Percentiles rank a stretch among this genome's conserved stretches.
Conservation (phyloP, 148 eudicot species). For the Euryodendron excelsum region DNA sequence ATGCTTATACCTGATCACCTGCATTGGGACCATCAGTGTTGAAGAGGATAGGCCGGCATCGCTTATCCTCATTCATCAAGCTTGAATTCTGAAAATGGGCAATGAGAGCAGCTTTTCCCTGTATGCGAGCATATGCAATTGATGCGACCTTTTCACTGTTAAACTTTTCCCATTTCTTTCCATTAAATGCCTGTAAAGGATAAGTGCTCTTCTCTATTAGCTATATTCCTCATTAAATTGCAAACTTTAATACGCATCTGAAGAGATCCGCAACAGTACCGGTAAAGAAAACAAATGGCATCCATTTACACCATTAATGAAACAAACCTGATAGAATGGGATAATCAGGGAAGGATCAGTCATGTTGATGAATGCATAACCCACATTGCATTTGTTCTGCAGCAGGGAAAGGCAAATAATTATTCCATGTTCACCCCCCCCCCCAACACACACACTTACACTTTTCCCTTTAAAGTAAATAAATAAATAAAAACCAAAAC, state of each 20-base stretch:
- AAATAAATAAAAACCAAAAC: no score
- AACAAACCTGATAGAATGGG: conserved; percentile 68
- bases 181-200: conserved; percentile 61
- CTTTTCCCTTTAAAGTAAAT: no score
- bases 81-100: conserved; percentile 94
- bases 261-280: not conserved
- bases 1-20: conserved; percentile 77
- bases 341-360: conserved; percentile 65
- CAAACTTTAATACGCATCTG: not conserved
- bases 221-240: not conserved
- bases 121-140: conserved; percentile 88
- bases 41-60: conserved; percentile 89
- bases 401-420: conserved; percentile 17
- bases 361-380: conserved; percentile 92
- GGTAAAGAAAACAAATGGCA: not conserved
- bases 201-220: not conserved
- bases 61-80: conserved; percentile 97
- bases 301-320: not conserved
- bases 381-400: conserved; percentile 96
- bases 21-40: conserved; percentile 80
- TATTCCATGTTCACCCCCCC: not conserved
- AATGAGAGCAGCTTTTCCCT: conserved; percentile 82
- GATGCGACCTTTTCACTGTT: conserved; percentile 94
- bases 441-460: no score
- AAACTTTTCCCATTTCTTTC: conserved; percentile 95